Evolutionary conservation across 768 basidiomycete genomes (phyloP), one percentile per base, ranked within the genome.

Genomic region (Termitomyces sp.): DNA sequence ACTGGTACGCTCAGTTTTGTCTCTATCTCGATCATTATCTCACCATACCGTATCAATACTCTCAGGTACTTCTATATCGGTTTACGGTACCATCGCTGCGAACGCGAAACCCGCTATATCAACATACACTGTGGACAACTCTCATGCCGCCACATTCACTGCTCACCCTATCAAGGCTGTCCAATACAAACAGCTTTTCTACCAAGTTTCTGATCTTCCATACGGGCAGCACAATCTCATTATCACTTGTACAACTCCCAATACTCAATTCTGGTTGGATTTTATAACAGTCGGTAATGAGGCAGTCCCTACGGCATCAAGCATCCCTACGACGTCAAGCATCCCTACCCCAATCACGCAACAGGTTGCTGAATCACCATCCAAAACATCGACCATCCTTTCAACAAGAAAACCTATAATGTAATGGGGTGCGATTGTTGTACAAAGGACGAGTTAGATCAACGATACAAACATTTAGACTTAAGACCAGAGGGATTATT

Each of bases 41-140:
- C 26, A 22, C 30, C 24, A 16, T 8, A 22, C 30, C 24, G 12
- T 8, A 49, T 22, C 3, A 12, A 9, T 14, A 12, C 39, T 32
- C 4, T 27, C 32, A 67, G 65, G 64, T n/a, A 58, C 64, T 20
- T 55, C 58, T 37, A 39, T 67, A 26, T 37, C 59, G 4, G 66
- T 67, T 1, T 65, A 52, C 42, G 66, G 64, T 6, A 63, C 64
- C 12, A 51, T 65, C 24, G n/a, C 49, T 27, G 24, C 43, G 4
- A 48, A 36, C 7, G 48, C 33, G 5, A 43, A 54, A 5, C 20
- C 5, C 14, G 56, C 51, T 27, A 48, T 24, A 32, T 63, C 66
- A 24, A 58, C 54, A 4, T 67, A 63, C 50, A 55, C 33, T 16
- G 13, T 67, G 14, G 66, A 67, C 33, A 60, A 57, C 24, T 46